Percentiles rank a stretch among this genome's conserved stretches.
Conservation (phyloP, 108 stramenopile genomes). For the Skeletonema menzelii region DNA sequence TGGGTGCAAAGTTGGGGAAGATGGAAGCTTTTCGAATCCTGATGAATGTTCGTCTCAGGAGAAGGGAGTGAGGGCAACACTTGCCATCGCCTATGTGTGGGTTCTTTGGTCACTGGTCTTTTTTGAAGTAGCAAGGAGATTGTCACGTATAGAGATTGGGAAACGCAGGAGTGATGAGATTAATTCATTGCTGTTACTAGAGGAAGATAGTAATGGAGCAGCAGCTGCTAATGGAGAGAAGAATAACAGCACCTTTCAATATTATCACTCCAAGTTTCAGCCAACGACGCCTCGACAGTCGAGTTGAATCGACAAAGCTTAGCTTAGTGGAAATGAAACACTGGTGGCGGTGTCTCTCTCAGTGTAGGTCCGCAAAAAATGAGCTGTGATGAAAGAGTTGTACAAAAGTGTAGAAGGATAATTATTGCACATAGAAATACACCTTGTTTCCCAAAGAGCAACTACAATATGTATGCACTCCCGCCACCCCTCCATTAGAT, state of each 20-base stretch:
- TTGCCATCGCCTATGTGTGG: slow-evolving; percentile 49
- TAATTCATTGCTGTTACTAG: neutral
- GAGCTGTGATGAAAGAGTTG: too few species aligned
- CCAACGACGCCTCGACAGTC: neutral
- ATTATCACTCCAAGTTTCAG: slow-evolving; percentile 45
- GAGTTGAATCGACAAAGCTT: too few species aligned
- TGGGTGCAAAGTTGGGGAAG: slow-evolving; percentile 28
- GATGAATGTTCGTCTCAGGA: slow-evolving; percentile 33
- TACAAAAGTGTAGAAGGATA: too few species aligned
- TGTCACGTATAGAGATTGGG: slow-evolving; percentile 28
- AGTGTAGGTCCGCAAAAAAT: too few species aligned
- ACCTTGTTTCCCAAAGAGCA: too few species aligned
- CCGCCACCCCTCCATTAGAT: too few species aligned
- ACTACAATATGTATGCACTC: too few species aligned
- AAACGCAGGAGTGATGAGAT: slow-evolving; percentile 12
- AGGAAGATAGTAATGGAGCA: neutral
- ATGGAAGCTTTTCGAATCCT: slow-evolving; percentile 35
- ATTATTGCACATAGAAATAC: too few species aligned
- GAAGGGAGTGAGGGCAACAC: slow-evolving; percentile 30
- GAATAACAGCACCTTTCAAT: slow-evolving; percentile 16
- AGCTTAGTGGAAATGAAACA: too few species aligned
- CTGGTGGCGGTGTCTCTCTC: too few species aligned
- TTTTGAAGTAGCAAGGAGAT: slow-evolving; percentile 41
- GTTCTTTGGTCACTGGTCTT: slow-evolving; percentile 35
- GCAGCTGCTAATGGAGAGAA: slow-evolving; percentile 1